These are phyloP conservation scores for Kluyveromyces starmeri DNA, from an alignment of 805 yeast genomes.

Conservation along the genomic window DNA sequence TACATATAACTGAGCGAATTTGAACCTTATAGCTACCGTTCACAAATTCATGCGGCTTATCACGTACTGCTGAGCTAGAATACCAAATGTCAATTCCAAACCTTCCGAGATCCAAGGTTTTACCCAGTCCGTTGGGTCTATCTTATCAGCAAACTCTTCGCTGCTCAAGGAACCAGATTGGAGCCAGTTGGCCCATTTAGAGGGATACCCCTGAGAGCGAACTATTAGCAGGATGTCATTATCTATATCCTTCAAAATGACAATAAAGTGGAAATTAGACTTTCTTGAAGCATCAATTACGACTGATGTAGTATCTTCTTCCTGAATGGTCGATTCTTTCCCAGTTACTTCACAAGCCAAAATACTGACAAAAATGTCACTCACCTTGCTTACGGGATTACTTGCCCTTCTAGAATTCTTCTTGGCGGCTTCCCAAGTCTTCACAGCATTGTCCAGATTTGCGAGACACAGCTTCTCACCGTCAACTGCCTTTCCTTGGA, in stretches of 20 bases:
- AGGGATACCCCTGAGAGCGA: slow-evolving; percentile 84
- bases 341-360: slow-evolving; percentile 42
- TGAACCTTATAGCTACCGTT: not conserved
- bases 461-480: slow-evolving; percentile 87
- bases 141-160: slow-evolving; percentile 36
- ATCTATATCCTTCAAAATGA: slow-evolving; percentile 68
- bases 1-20: too few species aligned
- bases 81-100: slow-evolving; percentile 69
- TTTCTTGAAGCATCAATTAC: slow-evolving; percentile 33
- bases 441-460: slow-evolving; percentile 68
- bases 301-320: slow-evolving; percentile 20
- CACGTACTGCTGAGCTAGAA: slow-evolving; percentile 84
- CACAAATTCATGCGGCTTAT: slow-evolving; percentile 58
- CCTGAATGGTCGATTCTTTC: slow-evolving; percentile 12
- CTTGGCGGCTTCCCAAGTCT: slow-evolving; percentile 30
- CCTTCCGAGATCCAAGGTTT: slow-evolving; percentile 74
- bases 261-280: slow-evolving; percentile 62
- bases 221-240: slow-evolving; percentile 67
- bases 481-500: slow-evolving; percentile 67
- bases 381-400: slow-evolving; percentile 26
- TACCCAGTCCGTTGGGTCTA: slow-evolving; percentile 80
- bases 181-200: slow-evolving; percentile 92
- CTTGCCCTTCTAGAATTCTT: slow-evolving; percentile 24
- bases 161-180: slow-evolving; percentile 18
- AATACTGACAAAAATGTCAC: slow-evolving; percentile 63